Conservation (phyloP, 805 yeast genomes). For the Metschnikowia baotianmanensis region DNA sequence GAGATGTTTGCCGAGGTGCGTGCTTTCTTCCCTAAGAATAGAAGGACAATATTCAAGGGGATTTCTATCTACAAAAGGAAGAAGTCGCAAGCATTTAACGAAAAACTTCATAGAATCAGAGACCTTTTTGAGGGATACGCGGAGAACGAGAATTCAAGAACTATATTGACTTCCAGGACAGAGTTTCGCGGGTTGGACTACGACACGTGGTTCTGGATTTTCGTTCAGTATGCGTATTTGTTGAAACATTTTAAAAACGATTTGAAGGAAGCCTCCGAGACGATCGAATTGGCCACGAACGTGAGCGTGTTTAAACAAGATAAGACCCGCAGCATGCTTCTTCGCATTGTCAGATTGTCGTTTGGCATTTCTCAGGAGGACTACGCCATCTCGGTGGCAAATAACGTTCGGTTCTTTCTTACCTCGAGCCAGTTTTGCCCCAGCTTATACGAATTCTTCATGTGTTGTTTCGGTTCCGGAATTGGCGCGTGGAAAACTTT, state of each 20-base stretch:
- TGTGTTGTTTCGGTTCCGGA: constrained; percentile 66
- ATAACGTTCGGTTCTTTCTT: constrained; percentile 60
- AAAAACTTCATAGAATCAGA: constrained; percentile 65
- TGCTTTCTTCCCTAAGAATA: constrained; percentile 75
- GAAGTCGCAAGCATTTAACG: constrained; percentile 64
- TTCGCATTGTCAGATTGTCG: constrained; percentile 66
- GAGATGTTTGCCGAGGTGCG: constrained; percentile 78
- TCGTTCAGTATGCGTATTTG: constrained; percentile 73
- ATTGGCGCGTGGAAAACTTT: constrained; percentile 55
- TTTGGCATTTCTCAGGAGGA: constrained; percentile 51
- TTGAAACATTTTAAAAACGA: constrained; percentile 68
- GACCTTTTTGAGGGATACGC: constrained; percentile 58
- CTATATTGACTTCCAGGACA: constrained; percentile 46
- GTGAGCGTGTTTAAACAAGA: constrained; percentile 78
- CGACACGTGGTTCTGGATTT: constrained; percentile 81
- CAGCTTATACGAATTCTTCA: constrained; percentile 60
- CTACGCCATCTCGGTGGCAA: constrained; percentile 46
- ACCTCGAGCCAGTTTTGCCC: constrained; percentile 75
- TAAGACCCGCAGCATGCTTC: constrained; percentile 53
- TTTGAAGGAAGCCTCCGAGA: constrained; percentile 44
- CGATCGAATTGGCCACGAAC: constrained; percentile 70
- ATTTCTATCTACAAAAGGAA: constrained; percentile 61
- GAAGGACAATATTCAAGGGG: constrained; percentile 67
- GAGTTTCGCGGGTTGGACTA: constrained; percentile 74
- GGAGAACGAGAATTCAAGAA: constrained; percentile 28